phyloP scores from a whole-genome alignment of 306 rosid genomes.

The Ceratonia siliqua region DNA sequence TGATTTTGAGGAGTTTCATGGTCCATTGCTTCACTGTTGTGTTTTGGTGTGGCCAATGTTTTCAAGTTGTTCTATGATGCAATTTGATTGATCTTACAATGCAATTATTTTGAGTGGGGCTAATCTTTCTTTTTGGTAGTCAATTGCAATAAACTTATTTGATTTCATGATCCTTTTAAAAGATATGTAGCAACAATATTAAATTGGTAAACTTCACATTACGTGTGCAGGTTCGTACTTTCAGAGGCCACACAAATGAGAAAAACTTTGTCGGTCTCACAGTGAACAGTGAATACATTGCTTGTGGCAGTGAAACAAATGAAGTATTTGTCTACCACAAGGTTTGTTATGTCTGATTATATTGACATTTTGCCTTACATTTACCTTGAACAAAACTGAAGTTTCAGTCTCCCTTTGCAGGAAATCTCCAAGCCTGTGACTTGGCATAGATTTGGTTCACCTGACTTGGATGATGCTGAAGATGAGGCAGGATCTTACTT shows the following conservation, averaged over 20 bases:
- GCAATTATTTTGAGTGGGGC: conserved; percentile 1
- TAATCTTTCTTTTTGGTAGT: not conserved
- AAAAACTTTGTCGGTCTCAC: conserved; percentile 96
- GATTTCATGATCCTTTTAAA: not conserved
- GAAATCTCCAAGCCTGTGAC: conserved; percentile 88
- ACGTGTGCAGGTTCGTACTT: conserved; percentile 72
- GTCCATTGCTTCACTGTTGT: not conserved
- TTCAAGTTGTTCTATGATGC: not conserved
- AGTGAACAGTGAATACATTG: conserved; percentile 83
- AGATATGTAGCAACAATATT: not conserved
- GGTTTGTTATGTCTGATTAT: conserved; percentile 51
- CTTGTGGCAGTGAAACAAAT: conserved; percentile 96
- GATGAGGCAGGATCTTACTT: conserved; percentile 86
- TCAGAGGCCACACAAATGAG: conserved; percentile 90
- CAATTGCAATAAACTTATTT: not conserved
- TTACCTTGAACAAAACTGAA: conserved; percentile 25
- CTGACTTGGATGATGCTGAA: conserved; percentile 66
- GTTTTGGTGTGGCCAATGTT: not conserved
- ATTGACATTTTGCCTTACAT: not conserved
- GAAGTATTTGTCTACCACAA: conserved; percentile 96
- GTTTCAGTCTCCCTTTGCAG: conserved; percentile 46
- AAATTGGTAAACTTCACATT: conserved; percentile 22
- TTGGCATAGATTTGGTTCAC: conserved; percentile 84
- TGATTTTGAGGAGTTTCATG: not conserved
- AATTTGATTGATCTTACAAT: not conserved